Conservation (phyloP, 768 basidiomycete species). For the Sarcodon aspratus region DNA sequence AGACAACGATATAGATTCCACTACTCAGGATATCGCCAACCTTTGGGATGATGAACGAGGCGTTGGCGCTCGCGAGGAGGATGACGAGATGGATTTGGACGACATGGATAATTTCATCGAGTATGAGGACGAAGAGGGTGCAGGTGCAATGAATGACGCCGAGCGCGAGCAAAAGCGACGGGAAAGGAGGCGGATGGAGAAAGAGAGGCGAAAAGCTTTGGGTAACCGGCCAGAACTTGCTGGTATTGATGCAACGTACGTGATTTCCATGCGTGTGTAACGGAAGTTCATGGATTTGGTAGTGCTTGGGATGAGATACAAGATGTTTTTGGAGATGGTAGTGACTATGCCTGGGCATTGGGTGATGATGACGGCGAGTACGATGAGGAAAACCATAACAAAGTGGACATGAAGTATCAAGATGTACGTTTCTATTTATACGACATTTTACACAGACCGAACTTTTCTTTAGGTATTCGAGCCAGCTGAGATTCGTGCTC, state of each 20-base stretch:
- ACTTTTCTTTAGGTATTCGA: slow-evolving; percentile 72
- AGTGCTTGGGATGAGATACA: slow-evolving; percentile 95
- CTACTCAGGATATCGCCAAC: slow-evolving; percentile 46
- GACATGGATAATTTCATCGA: slow-evolving; percentile 71
- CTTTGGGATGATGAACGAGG: slow-evolving; percentile 79
- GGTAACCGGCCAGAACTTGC: slow-evolving; percentile 59
- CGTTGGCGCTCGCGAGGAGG: slow-evolving; percentile 35
- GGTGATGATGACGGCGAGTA: slow-evolving; percentile 60
- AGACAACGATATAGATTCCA: slow-evolving; percentile 46
- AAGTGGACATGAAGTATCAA: slow-evolving; percentile 72
- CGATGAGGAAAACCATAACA: slow-evolving; percentile 38
- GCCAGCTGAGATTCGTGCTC: slow-evolving; percentile 87
- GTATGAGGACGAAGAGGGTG: slow-evolving; percentile 57
- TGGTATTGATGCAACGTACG: slow-evolving; percentile 79
- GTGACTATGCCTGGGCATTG: slow-evolving; percentile 93
- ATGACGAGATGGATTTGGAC: slow-evolving; percentile 60
- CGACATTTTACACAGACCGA: slow-evolving; percentile 3
- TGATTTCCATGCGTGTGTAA: slow-evolving; percentile 6
- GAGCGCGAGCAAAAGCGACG: slow-evolving; percentile 66
- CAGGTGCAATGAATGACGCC: slow-evolving; percentile 57
- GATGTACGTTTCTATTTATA: slow-evolving; percentile 44
- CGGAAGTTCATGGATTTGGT: slow-evolving; percentile 6
- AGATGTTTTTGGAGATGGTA: slow-evolving; percentile 93
- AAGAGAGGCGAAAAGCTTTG: slow-evolving; percentile 54
- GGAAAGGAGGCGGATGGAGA: slow-evolving; percentile 54